Base-by-base conservation (phyloP, 306 rosid genomes). In the Ammopiptanthus mongolicus region DNA sequence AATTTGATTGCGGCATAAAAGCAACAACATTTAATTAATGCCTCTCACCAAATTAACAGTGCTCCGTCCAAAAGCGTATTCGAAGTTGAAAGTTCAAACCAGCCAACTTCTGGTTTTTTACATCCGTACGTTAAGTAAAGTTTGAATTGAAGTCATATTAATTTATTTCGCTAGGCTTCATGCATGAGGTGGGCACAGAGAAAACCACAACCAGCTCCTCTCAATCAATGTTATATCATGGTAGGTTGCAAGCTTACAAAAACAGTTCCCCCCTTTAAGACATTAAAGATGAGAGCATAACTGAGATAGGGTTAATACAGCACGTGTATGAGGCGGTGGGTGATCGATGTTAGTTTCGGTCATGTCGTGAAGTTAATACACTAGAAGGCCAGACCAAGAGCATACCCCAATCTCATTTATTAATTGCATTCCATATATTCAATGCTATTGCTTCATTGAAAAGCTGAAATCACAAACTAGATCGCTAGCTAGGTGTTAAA, bases 251-350 rank as follows among this genome's bases (percentile, higher is more conserved):
- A 25, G 18, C 46, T 28, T 48, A 9, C 50, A 69, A 52, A 17
- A 47, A 48, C 69, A 36, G 71, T 6, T 19, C 21, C 4, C 22
- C 13, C 44, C 67, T 18, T 60, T 50, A 18, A 22, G 22, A 61
- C 14, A 56, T 15, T 10, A 51, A 13, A 15, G 3, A 23, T 36
- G 15, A 15, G 39, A 52, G 21, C 48, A n/a, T n/a, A 17, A 61
- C 25, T 46, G 17, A 37, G 58, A 57, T 7, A 37, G 12, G 3
- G 50, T 6, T 36, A 17, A 15, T 25, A 18, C 11, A 25, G 58
- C 82, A 79, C 76, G 65, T 82, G 89, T 84, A 8, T 83, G 83
- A 86, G 74, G 85, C 50, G 58, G 78, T 36, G 55, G 50, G 18
- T 64, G 81, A 69, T 78, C 69, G 78, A 74, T 79, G 74, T 29